Evolutionary conservation across 1,139 yeast genomes (phyloP).

Genomic region (Kurtzmaniella quercitrusa): DNA sequence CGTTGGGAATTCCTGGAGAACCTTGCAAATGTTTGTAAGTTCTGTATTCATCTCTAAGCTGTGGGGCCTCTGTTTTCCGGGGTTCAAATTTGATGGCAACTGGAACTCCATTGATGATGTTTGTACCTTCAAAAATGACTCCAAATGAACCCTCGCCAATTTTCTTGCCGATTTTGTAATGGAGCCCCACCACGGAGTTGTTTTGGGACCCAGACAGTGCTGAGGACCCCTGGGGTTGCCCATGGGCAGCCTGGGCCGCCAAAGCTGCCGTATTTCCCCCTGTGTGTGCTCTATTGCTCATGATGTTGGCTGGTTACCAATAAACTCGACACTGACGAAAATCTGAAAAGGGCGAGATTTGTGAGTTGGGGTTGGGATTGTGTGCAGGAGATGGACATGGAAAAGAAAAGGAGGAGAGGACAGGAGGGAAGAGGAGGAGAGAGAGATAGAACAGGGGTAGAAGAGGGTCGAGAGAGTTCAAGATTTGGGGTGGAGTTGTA

Average conservation of each 20-base stretch:
- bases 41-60: constrained; percentile 71
- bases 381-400: constrained; percentile 1
- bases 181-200: constrained; percentile 51
- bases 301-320: constrained; percentile 10
- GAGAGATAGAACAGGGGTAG: not conserved
- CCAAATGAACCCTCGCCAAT: constrained; percentile 99
- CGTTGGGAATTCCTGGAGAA: constrained; percentile 63
- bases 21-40: constrained; percentile 65
- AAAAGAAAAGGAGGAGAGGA: not conserved
- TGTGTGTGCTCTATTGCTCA: constrained; percentile 23
- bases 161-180: constrained; percentile 93
- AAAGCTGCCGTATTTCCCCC: constrained; percentile 34
- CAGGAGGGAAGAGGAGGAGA: not conserved
- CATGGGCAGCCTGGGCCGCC: constrained; percentile 36
- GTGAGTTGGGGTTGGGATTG: not conserved
- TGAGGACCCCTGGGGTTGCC: constrained; percentile 23
- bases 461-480: no score
- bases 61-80: constrained; percentile 77
- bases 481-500: no score
- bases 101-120: constrained; percentile 71
- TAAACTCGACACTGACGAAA: not conserved
- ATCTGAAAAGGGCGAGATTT: not conserved
- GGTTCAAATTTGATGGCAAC: constrained; percentile 81
- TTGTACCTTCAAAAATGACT: constrained; percentile 91
- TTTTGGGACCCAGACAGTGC: constrained; percentile 23